Base-by-base conservation (phyloP, 805 yeast species). In the Suhomyces sp. region DNA sequence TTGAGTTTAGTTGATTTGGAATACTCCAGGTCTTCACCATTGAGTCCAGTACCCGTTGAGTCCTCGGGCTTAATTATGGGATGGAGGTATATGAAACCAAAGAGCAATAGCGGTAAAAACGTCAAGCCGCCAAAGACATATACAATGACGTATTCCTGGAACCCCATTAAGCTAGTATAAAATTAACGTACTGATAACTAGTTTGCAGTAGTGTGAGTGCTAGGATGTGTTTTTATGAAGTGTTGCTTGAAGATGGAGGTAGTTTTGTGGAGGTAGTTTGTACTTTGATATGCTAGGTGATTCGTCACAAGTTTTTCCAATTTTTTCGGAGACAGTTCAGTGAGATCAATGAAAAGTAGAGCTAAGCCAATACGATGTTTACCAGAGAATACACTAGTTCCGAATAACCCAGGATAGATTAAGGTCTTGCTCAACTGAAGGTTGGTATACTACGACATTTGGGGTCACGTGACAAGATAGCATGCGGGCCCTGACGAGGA, bases 111-210 rank as follows among this genome's bases (percentile, higher is more conserved):
- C 1, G 96, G 97, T 20, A 89, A 66, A 55, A 92, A 82, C 0
- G 97, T 89, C 6, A 90, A 47, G 0, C 97, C 97, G 6, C 97
- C 97, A 2, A 87, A 43, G 1, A 89, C 47, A 63, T 89, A 90
- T 0, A 78, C 72, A 17, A 73, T 58, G 0, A 84, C 39, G 43
- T 76, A 68, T 37, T 37, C 41, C 41, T n/a, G 41, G 3, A 37
- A 39, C 22, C 27, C 45, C 48, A 25, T 37, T 17, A 19, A 37
- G 17, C 17, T 35, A 35, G 35, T 10, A 31, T 4, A 13, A 31
- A n/a, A n/a, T n/a, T 13, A 6, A 15, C 27, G 17, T 33, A 13
- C 10, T 10, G 35, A 2, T 33, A 13, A 13, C 37, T 15, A 33
- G 37, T 13, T 13, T n/a, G 6, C 17, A n/a, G 17, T 13, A 33